A percentile compares a stretch with the other conserved stretches of the same genome.
phyloP scores from a whole-genome alignment of 768 basidiomycete species.

The Hysterangium stoloniferum region DNA sequence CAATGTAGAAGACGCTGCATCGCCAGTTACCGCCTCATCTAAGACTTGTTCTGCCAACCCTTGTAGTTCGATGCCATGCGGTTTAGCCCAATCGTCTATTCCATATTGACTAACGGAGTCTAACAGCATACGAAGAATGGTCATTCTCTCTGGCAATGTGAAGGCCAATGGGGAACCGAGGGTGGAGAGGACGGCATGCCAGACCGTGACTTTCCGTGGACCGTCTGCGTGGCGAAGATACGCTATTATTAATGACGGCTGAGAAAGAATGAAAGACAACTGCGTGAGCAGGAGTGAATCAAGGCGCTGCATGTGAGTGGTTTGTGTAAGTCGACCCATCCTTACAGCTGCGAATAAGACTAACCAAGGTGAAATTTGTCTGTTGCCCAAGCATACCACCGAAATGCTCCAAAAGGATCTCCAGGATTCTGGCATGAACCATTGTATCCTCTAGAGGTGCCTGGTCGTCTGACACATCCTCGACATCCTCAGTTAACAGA shows the following conservation, averaged over 20 bases:
- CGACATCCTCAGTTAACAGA: neutral
- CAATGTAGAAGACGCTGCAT: constrained; percentile 21
- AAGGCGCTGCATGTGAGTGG: constrained; percentile 40
- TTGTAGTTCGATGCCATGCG: constrained; percentile 39
- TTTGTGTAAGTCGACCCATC: too few species aligned
- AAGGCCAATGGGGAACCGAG: constrained; percentile 19
- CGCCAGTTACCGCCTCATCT: constrained; percentile 27
- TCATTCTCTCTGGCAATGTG: constrained; percentile 18
- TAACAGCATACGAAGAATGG: constrained; percentile 32
- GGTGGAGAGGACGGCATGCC: constrained; percentile 40
- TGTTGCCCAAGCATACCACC: constrained; percentile 43
- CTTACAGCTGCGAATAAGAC: constrained; percentile 17
- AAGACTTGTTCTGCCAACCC: constrained; percentile 33
- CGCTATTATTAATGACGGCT: constrained; percentile 38
- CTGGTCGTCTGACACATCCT: neutral
- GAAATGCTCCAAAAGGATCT: constrained; percentile 44
- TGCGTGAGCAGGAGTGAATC: constrained; percentile 35
- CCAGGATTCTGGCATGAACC: constrained; percentile 20
- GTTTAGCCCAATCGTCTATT: constrained; percentile 40
- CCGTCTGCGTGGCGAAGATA: constrained; percentile 40
- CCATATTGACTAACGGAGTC: constrained; percentile 30
- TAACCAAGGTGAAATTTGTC: constrained; percentile 35
- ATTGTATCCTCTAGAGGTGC: neutral
- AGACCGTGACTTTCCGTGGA: constrained; percentile 29
- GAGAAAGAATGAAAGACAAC: constrained; percentile 32